These are phyloP conservation scores for Plasmodium fragile DNA, from an alignment of 169 alveolate species.

Conservation along the genomic window DNA sequence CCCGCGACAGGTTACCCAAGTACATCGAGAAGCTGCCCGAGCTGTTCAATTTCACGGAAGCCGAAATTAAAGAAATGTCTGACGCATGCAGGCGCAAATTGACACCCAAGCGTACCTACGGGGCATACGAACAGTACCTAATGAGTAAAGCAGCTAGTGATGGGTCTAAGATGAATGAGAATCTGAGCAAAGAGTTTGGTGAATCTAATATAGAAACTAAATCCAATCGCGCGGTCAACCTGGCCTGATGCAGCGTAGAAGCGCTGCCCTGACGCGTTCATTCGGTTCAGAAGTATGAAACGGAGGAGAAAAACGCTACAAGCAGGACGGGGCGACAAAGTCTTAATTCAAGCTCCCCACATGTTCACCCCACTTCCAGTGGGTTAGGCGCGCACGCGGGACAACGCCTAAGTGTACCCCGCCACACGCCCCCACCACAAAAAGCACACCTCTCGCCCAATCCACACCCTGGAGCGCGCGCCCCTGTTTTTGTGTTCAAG, in stretches of 20 bases:
- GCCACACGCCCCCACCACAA: background rate
- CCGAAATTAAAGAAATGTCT: conserved; percentile 77
- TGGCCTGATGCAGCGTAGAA: background rate
- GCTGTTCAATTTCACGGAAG: conserved; percentile 73
- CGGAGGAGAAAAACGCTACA: background rate
- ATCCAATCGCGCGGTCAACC: conserved; percentile 8
- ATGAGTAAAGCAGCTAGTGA: background rate
- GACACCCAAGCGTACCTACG: conserved; percentile 31
- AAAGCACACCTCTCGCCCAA: background rate
- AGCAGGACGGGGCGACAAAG: background rate
- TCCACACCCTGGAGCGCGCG: background rate
- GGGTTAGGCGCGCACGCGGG: background rate
- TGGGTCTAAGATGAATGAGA: background rate
- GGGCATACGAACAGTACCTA: background rate
- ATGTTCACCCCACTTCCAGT: background rate
- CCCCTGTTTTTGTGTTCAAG: conserved; percentile 8
- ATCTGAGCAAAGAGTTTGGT: background rate
- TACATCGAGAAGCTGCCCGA: conserved; percentile 78
- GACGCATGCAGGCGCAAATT: conserved; percentile 52
- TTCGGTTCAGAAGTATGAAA: background rate
- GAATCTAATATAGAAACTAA: conserved; percentile 18
- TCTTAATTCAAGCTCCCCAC: background rate
- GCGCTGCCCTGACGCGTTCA: background rate
- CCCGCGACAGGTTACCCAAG: conserved; percentile 50
- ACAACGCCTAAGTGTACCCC: conserved; percentile 10